Evolutionary conservation across 106 monocot genomes (phyloP), one percentile per base, ranked within the genome.

Genomic region (Alisma plantagoaquatica): DNA sequence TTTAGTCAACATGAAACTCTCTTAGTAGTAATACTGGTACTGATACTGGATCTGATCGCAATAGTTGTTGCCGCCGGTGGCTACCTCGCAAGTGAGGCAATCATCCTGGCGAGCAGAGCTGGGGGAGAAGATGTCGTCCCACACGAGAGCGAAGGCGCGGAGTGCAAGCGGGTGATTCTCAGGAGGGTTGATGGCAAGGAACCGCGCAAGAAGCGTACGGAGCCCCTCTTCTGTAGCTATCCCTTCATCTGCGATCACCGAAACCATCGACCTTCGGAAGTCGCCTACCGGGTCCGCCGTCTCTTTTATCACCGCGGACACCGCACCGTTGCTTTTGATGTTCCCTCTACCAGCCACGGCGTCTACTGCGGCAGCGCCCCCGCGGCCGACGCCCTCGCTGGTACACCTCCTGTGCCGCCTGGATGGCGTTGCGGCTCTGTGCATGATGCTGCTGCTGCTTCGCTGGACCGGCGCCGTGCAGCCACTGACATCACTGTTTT

Each of bases 171-270:
- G 14, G 46, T 60, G 60, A 27, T 60, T 35, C 16, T n/a, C 26
- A 0, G 60, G 60, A 4, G 60, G 41, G 60, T 60, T 60, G 6
- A 60, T 27, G 16, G 60, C 26, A 46, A 60, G 60, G 42, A 60
- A 60, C 26, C 44, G 43, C 12, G 4, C 2, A 29, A 60, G 60
- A 7, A 60, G 60, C 18, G 29, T 46, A 4, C 27, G 21, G 27
- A 60, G 60, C 46, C 46, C 60, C 45, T 60, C 60, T 2, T 30
- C 45, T 24, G n/a, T 19, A 7, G 30, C 43, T 18, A 60, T 60
- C 17, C 46, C 60, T 46, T 60, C 46, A 43, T 60, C 60, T 41
- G 46, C 60, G 23, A 60, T 60, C 60, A 60, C 46, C 60, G 35
- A 30, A 19, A 60, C 5, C 60, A 60, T 60, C 6, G 60, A 60